Evolutionary conservation across 306 rosid species (phyloP), one percentile per base, ranked within the genome.

Genomic region (Cotoneaster glaucophyllus): DNA sequence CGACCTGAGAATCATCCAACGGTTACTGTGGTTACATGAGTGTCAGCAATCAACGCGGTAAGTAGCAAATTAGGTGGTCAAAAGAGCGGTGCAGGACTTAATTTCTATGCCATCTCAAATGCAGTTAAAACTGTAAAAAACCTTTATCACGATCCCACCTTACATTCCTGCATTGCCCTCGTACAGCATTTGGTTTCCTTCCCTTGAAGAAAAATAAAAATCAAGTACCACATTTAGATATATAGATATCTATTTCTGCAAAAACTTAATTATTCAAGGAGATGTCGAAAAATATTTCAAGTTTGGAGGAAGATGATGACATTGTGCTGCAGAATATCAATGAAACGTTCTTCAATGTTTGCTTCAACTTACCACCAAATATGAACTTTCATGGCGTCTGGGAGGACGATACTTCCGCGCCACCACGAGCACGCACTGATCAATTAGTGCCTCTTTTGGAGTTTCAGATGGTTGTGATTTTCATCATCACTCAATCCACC

Each of bases 381-480:
- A 22, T 57, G 63, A 22, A 57, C 25, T 57, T 22, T 22, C 26
- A 25, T 57, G 28, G 28, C 15, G 2, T 21, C 2, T 57, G 63
- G 63, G 14, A 57, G 10, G 14, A 22, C 8, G 6, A 52, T 52
- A 3, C 29, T 9, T 25, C 63, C 14, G 3, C 0, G 14, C 63
- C 13, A 4, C 15, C 29, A 22, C 29, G 4, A 57, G 26, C 12
- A 21, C 28, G 13, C 8, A 11, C 63, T 3, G 12, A 22, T 57
- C 4, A 57, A 7, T 57, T 57, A 22, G 63, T 57, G 63, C 63
- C 63, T 22, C 29, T 57, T 57, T 22, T 93, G 65, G 81, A 91
- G 84, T 32, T 88, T n/a, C 93, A 87, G 19, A 67, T 91, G 41
- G 26, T 78, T 31, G 0, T 85, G 2, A 80, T 91, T 34, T 89